These are phyloP conservation scores for Rhododendron molle DNA, from an alignment of 148 eudicot genomes.

Conservation along the genomic window DNA sequence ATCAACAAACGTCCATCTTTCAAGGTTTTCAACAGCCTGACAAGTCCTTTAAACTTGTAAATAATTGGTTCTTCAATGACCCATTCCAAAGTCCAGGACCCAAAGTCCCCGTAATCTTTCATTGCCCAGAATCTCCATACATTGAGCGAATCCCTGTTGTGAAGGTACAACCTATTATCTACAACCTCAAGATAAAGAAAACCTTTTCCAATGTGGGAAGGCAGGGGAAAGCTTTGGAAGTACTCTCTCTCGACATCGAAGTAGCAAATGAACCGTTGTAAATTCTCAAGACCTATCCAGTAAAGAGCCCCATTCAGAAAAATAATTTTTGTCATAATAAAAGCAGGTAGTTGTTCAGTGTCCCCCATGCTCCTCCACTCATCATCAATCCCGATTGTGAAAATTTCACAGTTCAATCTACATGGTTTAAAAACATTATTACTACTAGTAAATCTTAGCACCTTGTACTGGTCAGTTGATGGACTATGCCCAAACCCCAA, in stretches of 20 bases:
- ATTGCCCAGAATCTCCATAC: not conserved
- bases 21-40: not conserved
- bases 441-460: not conserved
- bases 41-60: not conserved
- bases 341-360: no score
- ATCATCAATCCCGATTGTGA: not conserved
- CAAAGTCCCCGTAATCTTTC: not conserved
- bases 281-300: not conserved
- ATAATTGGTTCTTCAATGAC: not conserved
- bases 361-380: not conserved
- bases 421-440: no score
- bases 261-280: not conserved
- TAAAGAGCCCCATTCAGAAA: not conserved
- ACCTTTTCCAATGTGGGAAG: not conserved
- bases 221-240: not conserved
- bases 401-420: not conserved
- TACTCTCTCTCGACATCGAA: not conserved
- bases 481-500: not conserved
- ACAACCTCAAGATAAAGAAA: not conserved
- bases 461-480: not conserved
- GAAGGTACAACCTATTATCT: not conserved
- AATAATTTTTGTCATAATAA: not conserved
- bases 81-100: not conserved
- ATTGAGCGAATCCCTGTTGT: not conserved
- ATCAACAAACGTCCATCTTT: not conserved